Base-by-base conservation (phyloP, 2,329 filamentous ascomycete species). In the Lithohypha guttulata region DNA sequence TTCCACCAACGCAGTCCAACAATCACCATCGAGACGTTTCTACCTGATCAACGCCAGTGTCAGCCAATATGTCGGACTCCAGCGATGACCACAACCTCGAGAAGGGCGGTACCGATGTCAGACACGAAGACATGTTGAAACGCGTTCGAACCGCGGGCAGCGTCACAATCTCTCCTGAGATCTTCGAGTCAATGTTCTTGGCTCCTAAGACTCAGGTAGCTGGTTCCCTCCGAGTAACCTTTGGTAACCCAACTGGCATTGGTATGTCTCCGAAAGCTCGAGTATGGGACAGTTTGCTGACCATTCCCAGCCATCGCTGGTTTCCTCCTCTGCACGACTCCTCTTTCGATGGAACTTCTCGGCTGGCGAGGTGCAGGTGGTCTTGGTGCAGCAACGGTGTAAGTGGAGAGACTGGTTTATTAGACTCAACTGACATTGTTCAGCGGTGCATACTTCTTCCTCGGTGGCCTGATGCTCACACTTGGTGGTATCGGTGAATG, bases 291-390 rank as follows among this genome's bases (percentile, higher is more conserved):
- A 22, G 13, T 34, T 17, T 3, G 18, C 18, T 34, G 20, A 22
- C 20, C 10, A 35, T 34, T 8, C 10, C 9, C 37, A 2, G 27
- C 31, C 6, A 15, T 47, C 20, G 44, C 34, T 11, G 44, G 44
- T 4, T 46, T 46, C 20, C 23, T 76, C 36, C 51, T 76, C 17
- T 66, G 64, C 14, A 59, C 73, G 18, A 67, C 62, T 0, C 72
- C 73, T 0, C 55, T 74, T 14, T 68, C 68, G 33, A 71, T 66
- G 56, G 61, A 65, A 19, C 57, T 73, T 6, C 73, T 77, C 70
- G 71, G 71, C 19, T 76, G 71, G 72, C 56, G 71, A 48, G 71
- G 71, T n/a, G 63, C 72, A 14, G 70, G 68, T 30, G 65, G 63
- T 3, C 63, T 56, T 35, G 70, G 69, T 13, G 68, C 68, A 34